Evolutionary conservation across 768 basidiomycete species (phyloP), one percentile per base, ranked within the genome.

Genomic region (Tylopilus subfusipes): DNA sequence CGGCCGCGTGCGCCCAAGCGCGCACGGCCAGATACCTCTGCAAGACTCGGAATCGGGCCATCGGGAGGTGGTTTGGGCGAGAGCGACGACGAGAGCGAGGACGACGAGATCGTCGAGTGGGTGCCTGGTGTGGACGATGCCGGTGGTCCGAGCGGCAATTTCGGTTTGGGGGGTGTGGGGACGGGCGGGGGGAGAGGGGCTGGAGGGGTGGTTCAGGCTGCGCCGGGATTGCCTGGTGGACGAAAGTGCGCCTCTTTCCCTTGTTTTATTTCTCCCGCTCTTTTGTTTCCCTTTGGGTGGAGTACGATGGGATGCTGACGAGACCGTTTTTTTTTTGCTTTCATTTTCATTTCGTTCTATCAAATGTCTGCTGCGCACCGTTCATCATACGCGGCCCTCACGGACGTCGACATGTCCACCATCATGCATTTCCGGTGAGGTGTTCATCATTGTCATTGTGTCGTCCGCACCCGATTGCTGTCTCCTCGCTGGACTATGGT

Each of bases 51-150:
- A 11, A 48, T 42, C 1, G 44, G 49, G 5, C 19, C 48, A 10
- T 21, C 51, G 42, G 52, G 52, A 42, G 27, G 40, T 13, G 51
- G 56, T 33, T 7, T 55, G 12, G 45, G 22, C 9, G 59, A 63
- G n/a, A 70, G 69, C 21, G 70, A 70, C 2, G 63, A 64, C 21
- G 69, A 70, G 2, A 72, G 66, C 10, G 69, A 70, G 0, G 68
- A 70, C 1, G 69, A 72, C 1, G 69, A 70, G 2, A 43, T 63
- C 21, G 25, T 50, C 21, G 68, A 70, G 22, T 65, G 58, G 62
- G 46, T 56, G 7, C 54, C 52, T 56, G 63, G 63, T 13, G 24
- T 40, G 30, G 52, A 54, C 34, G 48, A 44, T 3, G 36, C 44
- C 36, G 42, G 36, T 33, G 53, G 40, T 30, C 19, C 45, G 6